phyloP scores from a whole-genome alignment of 1,284 basidiomycete species.

The Ustilago vetiveriae region DNA sequence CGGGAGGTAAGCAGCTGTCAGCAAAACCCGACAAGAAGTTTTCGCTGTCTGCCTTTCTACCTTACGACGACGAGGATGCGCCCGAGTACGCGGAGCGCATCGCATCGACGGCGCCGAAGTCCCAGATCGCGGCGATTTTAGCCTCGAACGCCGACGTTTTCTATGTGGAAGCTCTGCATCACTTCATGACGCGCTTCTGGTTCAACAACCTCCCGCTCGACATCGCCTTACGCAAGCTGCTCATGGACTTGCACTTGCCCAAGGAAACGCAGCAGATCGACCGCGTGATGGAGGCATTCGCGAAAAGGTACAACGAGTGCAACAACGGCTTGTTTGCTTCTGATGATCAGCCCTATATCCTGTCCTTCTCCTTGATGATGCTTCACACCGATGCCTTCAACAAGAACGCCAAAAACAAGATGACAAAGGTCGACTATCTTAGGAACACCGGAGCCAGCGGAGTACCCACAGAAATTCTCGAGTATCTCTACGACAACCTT shows the following conservation, averaged over 20 bases:
- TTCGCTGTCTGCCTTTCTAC: slow-evolving; percentile 38
- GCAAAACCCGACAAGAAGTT: slow-evolving; percentile 35
- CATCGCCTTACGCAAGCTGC: slow-evolving; percentile 85
- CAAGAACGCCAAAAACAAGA: slow-evolving; percentile 95
- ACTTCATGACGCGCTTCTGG: slow-evolving; percentile 81
- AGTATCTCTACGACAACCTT: slow-evolving; percentile 97
- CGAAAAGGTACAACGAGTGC: slow-evolving; percentile 82
- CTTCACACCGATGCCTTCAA: slow-evolving; percentile 98
- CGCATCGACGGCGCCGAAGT: slow-evolving; percentile 28
- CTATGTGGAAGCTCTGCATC: slow-evolving; percentile 76
- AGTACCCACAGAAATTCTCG: slow-evolving; percentile 81
- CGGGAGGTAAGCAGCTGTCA: slow-evolving; percentile 15
- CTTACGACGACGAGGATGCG: slow-evolving; percentile 47
- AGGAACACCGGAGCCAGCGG: slow-evolving; percentile 74
- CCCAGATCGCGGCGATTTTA: slow-evolving; percentile 53
- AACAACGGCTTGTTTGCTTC: slow-evolving; percentile 80
- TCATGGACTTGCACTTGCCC: slow-evolving; percentile 91
- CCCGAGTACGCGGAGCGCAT: slow-evolving; percentile 50
- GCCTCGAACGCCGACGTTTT: slow-evolving; percentile 76
- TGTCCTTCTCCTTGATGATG: slow-evolving; percentile 99
- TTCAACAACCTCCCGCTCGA: slow-evolving; percentile 87
- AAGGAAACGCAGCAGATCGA: slow-evolving; percentile 98
- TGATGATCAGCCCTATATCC: slow-evolving; percentile 88
- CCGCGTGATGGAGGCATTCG: slow-evolving; percentile 94
- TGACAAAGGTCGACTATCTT: slow-evolving; percentile 71